phyloP scores from a whole-genome alignment of 129 eudicot species.

The Pulicaria dysenterica region DNA sequence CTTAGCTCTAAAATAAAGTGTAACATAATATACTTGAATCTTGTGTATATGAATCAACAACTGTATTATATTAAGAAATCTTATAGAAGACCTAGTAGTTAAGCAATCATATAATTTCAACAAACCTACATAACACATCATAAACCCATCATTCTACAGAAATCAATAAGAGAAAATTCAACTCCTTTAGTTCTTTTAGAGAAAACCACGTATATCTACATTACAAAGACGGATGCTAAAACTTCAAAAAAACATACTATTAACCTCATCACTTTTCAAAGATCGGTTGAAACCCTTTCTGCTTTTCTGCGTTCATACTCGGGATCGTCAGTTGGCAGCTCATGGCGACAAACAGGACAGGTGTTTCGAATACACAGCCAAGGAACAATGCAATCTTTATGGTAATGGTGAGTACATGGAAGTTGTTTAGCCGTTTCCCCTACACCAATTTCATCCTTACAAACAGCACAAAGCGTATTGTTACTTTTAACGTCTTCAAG shows the following conservation, averaged over 20 bases:
- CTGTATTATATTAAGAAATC: background rate
- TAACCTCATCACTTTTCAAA: constrained; percentile 32
- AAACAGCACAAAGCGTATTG: constrained; percentile 59
- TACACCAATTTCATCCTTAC: constrained; percentile 64
- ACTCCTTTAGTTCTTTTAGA: constrained; percentile 14
- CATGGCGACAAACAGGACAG: constrained; percentile 78
- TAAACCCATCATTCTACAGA: constrained; percentile 23
- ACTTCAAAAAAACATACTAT: constrained; percentile 37
- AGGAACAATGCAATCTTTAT: constrained; percentile 67
- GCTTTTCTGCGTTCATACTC: constrained; percentile 54
- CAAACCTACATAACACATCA: constrained; percentile 27
- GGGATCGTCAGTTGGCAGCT: constrained; percentile 69
- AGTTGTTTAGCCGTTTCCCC: constrained; percentile 57
- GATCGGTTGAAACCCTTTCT: constrained; percentile 36
- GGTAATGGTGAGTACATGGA: constrained; percentile 63
- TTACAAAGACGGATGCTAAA: constrained; percentile 16
- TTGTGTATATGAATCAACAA: constrained; percentile 23
- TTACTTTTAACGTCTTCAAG: constrained; percentile 40
- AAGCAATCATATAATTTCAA: constrained; percentile 17
- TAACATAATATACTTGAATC: constrained; percentile 13
- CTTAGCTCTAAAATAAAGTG: background rate
- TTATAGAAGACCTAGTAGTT: constrained; percentile 8
- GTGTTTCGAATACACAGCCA: constrained; percentile 70
- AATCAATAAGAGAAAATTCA: constrained; percentile 19
- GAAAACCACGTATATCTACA: constrained; percentile 35